Base-by-base conservation (phyloP, 2,329 filamentous ascomycete species). In the Paracoccidioides brasiliensis region DNA sequence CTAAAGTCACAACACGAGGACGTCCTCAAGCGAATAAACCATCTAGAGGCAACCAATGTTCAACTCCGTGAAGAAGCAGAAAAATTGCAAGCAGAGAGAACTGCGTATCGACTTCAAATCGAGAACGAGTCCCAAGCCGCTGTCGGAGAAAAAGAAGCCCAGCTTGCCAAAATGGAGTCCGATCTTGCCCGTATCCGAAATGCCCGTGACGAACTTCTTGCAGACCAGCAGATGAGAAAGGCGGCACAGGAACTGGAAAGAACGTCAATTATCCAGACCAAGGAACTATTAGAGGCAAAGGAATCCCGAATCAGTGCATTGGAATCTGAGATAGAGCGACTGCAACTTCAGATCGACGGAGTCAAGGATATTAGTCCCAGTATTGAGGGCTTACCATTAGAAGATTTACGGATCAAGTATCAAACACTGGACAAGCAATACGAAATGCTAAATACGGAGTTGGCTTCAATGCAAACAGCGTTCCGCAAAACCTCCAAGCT, bases 1-100 rank as follows among this genome's bases (percentile, higher is more conserved):
- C 80, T 96, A 66, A 94, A 90, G 72, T 80, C 80, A 30, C 89
- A 96, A 64, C 88, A 94, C 64, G 93, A 97, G 65, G 91, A 97
- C 63, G 81, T 95, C 7, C 89, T 96, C 62, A 91, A 88, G 69
- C 84, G 89, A 41, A 84, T 95, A 65, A 98, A 98, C 69, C 84
- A 91, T 63, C 73, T 97, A 12, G 91, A 97, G 70, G 89, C 89
- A 3, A 86, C 84, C 10, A 96, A 96, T 69, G 84, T 86, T 57
- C 84, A 90, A 61, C 71, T 97, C 35, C 83, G 86, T 40, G 86
- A 95, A 68, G 90, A 95, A 64, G 85, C 87, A 5, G 85, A 91
- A 64, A 94, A 86, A 67, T 75, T 90, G 52, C 88, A 91, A 64
- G 83, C 88, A 1, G 93, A 98, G 69, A 79, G 93, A 55, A 90